A percentile compares a stretch with the other conserved stretches of the same genome.
Evolutionary conservation across 2,329 filamentous ascomycete species (phyloP).

Genomic region (Ophiosphaerella narmari): DNA sequence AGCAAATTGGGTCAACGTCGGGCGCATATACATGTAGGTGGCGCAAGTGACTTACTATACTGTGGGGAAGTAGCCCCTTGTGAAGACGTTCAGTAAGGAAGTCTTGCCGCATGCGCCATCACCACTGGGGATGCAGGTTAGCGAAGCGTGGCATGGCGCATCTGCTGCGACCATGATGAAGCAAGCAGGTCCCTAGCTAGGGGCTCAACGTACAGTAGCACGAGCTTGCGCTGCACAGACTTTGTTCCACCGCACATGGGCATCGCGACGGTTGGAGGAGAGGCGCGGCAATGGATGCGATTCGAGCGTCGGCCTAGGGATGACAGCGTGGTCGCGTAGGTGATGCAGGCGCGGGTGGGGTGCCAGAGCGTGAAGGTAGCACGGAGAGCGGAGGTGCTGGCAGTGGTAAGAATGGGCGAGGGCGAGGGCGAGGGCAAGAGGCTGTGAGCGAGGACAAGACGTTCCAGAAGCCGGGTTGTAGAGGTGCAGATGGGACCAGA

Average conservation of each 20-base stretch:
- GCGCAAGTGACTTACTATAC: conserved; percentile 70
- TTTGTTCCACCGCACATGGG: conserved; percentile 60
- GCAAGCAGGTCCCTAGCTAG: conserved; percentile 8
- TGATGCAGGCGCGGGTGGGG: conserved; percentile 16
- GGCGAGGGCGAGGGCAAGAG: conserved; percentile 8
- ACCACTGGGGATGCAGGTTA: conserved; percentile 62
- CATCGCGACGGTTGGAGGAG: conserved; percentile 40
- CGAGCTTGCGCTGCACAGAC: conserved; percentile 94
- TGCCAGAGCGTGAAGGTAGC: conserved; percentile 10
- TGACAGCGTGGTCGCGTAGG: conserved; percentile 30
- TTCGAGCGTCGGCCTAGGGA: conserved; percentile 29
- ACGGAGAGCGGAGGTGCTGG: conserved; percentile 13
- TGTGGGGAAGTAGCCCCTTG: conserved; percentile 97
- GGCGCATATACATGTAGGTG: conserved; percentile 6
- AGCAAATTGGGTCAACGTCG: conserved; percentile 20
- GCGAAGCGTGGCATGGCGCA: conserved; percentile 23
- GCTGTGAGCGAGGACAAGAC: conserved; percentile 1
- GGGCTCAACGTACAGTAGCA: conserved; percentile 72
- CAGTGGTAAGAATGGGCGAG: conserved; percentile 19
- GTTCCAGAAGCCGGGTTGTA: conserved; percentile 16
- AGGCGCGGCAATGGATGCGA: conserved; percentile 20
- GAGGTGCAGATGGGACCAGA: conserved; percentile 11
- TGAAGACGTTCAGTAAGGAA: conserved; percentile 96
- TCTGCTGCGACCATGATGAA: conserved; percentile 12
- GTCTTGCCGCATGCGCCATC: conserved; percentile 98